A percentile compares a stretch with the other conserved stretches of the same genome.
phyloP scores from a whole-genome alignment of 495 filamentous ascomycete genomes.

The Opeltia flavorubescens region DNA sequence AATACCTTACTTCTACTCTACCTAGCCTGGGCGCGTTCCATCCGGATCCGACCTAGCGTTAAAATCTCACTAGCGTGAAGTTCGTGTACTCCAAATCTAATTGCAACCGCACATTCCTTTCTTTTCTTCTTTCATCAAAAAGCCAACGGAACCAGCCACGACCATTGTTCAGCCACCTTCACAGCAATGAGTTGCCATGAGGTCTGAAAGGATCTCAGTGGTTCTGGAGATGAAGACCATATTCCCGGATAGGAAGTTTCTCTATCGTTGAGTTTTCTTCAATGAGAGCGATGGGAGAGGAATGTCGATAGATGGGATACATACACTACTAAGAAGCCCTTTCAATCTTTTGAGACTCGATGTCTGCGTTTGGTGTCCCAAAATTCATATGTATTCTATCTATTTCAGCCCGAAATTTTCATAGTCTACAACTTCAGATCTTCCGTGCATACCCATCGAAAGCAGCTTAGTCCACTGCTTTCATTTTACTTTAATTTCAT shows the following conservation, averaged over 20 bases:
- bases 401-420: too few relatives aligned
- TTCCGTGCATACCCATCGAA: not conserved
- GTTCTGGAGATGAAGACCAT: constrained; percentile 39
- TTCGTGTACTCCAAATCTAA: constrained; percentile 2
- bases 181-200: constrained; percentile 54
- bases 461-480: not conserved
- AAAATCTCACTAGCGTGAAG: not conserved
- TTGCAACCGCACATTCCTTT: constrained; percentile 11
- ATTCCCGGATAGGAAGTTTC: constrained; percentile 54
- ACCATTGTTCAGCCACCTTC: constrained; percentile 40
- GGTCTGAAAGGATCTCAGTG: constrained; percentile 26
- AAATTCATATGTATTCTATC: too few relatives aligned
- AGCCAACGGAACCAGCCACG: constrained; percentile 49
- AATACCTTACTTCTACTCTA: too few relatives aligned
- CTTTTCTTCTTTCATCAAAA: constrained; percentile 37
- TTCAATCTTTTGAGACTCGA: too few relatives aligned
- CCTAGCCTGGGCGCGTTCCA: too few relatives aligned
- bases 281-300: constrained; percentile 49
- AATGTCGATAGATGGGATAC: constrained; percentile 57
- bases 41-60: not conserved
- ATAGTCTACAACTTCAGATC: too few relatives aligned
- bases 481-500: constrained; percentile 2
- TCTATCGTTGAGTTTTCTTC: constrained; percentile 47
- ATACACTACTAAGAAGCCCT: constrained; percentile 14
- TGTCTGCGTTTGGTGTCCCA: not conserved